A percentile compares a stretch with the other conserved stretches of the same genome.
phyloP scores from a whole-genome alignment of 2,329 filamentous ascomycete genomes.

The Aspergillus ustus region DNA sequence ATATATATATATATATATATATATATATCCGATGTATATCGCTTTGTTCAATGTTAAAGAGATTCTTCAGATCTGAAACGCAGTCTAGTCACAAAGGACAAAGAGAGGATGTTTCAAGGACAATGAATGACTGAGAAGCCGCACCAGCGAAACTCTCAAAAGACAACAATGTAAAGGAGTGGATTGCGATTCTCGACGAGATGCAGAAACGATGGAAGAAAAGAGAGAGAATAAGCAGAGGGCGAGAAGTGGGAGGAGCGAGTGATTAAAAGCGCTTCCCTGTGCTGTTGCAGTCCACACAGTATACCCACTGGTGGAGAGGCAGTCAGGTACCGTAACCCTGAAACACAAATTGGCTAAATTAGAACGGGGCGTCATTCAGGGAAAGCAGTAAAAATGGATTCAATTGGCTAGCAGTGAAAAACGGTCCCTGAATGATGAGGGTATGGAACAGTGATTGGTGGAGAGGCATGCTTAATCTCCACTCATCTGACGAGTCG shows the following conservation, averaged over 20 bases:
- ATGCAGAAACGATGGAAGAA: slow-evolving; percentile 9
- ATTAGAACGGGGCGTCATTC: slow-evolving; percentile 28
- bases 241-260: slow-evolving; percentile 8
- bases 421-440: slow-evolving; percentile 24
- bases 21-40: neutral
- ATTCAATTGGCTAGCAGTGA: slow-evolving; percentile 18
- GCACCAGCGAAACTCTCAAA: slow-evolving; percentile 20
- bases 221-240: slow-evolving; percentile 11
- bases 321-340: slow-evolving; percentile 14
- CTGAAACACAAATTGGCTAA: slow-evolving; percentile 20
- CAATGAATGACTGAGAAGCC: slow-evolving; percentile 24
- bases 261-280: slow-evolving; percentile 9
- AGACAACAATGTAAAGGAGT: slow-evolving; percentile 23
- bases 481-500: neutral
- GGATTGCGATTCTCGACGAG: slow-evolving; percentile 20
- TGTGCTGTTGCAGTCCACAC: neutral
- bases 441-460: slow-evolving; percentile 16
- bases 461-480: neutral
- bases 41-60: slow-evolving; percentile 5
- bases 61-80: slow-evolving; percentile 13
- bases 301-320: neutral
- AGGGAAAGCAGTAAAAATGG: slow-evolving; percentile 15
- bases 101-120: slow-evolving; percentile 17
- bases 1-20: neutral
- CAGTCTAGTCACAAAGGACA: slow-evolving; percentile 16